Evolutionary conservation across 805 yeast genomes (phyloP), one percentile per base, ranked within the genome.

Genomic region (Clavispora vitiphila): DNA sequence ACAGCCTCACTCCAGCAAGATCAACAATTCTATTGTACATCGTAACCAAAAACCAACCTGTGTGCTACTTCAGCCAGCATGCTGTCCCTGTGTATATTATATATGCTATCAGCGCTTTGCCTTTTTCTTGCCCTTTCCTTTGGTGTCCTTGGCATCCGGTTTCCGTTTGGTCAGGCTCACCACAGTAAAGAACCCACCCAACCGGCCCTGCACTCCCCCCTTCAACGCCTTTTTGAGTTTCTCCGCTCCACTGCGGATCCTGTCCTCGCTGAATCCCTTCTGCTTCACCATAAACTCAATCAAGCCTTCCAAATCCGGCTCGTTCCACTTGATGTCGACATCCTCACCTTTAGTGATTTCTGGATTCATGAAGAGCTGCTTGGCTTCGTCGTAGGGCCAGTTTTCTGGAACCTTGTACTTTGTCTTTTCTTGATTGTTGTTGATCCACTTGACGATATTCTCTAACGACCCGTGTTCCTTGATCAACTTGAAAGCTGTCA

Each of bases 341-440:
- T 80, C 82, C 2, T 67, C 65, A 2, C 85, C 81, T 27, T 76
- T 72, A 5, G 71, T 58, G 3, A 89, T 87, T 22, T 91, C 98
- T 0, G 99, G 98, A 16, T 81, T 69, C 53, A 81, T 62, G 58
- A 93, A 91, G 36, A 93, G 67, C 47, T 85, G 80, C 55, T 97
- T 76, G 3, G 96, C 98, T 52, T 84, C 95, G 45, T 78, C 78
- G 56, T 72, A 90, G 2, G 96, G 96, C 97, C 97, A 93, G 54
- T 86, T 81, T 56, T 90, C 97, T 1, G 99, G 98, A 20, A 93
- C 76, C 55, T 81, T 83, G 62, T 81, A 83, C 58, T 89, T 91
- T 4, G 78, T 65, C 43, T 74, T 74, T 5, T 60, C 69, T 2
- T 77, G 75, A 46, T 74, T 74, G 18, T 71, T 72, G 38, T 79